Conservation (phyloP, 306 rosid species). For the Myrica gale region DNA sequence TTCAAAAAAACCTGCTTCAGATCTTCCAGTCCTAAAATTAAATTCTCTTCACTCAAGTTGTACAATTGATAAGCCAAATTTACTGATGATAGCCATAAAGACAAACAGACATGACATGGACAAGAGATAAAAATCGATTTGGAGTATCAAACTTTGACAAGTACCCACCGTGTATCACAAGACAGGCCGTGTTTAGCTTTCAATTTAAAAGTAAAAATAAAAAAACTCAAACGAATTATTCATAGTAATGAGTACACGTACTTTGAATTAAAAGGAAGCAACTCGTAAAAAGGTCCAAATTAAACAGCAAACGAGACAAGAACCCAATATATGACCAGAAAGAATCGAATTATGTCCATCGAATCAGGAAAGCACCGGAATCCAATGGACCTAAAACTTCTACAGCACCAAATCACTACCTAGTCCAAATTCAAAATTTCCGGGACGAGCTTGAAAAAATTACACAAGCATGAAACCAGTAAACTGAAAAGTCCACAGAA, state of each 20-base stretch:
- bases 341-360: too few species aligned
- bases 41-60: background rate
- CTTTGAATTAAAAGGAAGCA: background rate
- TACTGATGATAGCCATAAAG: background rate
- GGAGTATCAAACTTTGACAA: background rate
- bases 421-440: background rate
- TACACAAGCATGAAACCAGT: background rate
- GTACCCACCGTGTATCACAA: background rate
- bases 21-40: constrained; percentile 2
- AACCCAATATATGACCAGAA: too few species aligned
- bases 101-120: background rate
- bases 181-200: background rate
- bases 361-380: background rate
- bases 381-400: background rate
- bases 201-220: background rate
- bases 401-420: background rate
- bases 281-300: background rate
- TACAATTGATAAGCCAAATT: background rate
- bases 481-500: background rate
- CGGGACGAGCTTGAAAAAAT: background rate
- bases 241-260: background rate
- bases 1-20: constrained; percentile 6
- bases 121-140: background rate
- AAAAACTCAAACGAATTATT: background rate
- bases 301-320: background rate